Base-by-base conservation (phyloP, 2,329 filamentous ascomycete genomes). In the Ascochyta viciae-villosae region DNA sequence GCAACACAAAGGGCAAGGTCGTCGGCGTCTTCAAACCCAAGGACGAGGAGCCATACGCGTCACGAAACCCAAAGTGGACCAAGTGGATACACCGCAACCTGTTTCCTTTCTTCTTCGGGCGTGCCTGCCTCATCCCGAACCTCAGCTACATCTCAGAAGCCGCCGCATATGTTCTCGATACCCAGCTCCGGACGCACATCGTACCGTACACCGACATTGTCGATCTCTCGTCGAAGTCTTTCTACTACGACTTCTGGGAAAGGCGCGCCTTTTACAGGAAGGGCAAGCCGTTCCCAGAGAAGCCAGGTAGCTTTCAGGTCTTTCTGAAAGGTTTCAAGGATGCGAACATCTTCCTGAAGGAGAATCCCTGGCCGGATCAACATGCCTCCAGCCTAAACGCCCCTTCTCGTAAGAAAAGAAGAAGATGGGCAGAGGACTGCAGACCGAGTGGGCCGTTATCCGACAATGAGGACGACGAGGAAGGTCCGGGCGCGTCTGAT, bases 71-170 rank as follows among this genome's bases (percentile, higher is more conserved):
- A 6, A 99, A 99, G 76, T 98, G 94, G 94, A 98, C 96, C 67
- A 99, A 99, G 78, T 99, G 95, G 95, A 93, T 99, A 80, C 95
- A 99, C 76, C 85, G 95, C 62, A 99, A 99, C 74, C 75, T 99
- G 62, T 98, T 99, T 67, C 95, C 95, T 8, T 99, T 96, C 79
- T 97, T 91, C 77, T 99, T 99, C 70, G 95, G 95, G 16, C 84
- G 95, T 70, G 93, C 94, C 41, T 98, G 92, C 63, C 85, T 99
- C 50, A 99, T 99, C 74, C 95, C 95, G 52, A 99, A 99, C 71
- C 83, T 99, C 45, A 97, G 93, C 50, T 99, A 99, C 74, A 92
- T 99, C 65, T 98, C 93, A 67, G 95, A 99, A 81, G 95, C 95
- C 16, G 95, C 95, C 16, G 95, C 95, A 33, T 99, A 97, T 75